A percentile compares a stretch with the other conserved stretches of the same genome.
Conservation (phyloP, 192 early-diverging fungal genomes). For the Backusella westeae region DNA sequence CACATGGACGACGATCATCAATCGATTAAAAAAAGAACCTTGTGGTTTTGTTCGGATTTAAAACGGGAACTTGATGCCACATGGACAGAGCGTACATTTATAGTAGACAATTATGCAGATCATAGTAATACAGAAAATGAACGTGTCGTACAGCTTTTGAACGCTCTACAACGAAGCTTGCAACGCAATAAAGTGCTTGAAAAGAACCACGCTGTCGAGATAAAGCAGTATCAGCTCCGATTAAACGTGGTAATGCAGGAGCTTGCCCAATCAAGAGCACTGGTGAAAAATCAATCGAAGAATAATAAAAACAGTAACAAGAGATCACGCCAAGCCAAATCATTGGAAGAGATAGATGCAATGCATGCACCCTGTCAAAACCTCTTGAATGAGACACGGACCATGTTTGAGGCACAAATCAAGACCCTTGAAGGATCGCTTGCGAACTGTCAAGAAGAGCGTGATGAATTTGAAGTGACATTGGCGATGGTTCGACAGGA, state of each 20-base stretch:
- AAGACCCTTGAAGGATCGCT: neutral
- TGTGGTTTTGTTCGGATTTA: neutral
- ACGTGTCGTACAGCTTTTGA: neutral
- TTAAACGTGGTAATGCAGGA: neutral
- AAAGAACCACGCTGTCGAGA: neutral
- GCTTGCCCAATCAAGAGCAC: neutral
- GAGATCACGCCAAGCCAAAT: neutral
- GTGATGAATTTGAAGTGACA: conserved; percentile 2
- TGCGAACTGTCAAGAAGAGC: conserved; percentile 4
- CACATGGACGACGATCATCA: neutral
- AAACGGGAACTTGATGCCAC: neutral
- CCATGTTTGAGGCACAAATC: neutral
- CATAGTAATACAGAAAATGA: neutral
- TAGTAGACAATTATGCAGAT: neutral
- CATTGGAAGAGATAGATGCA: neutral
- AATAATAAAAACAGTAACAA: neutral
- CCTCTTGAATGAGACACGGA: neutral
- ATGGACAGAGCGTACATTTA: neutral
- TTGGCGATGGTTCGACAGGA: conserved; percentile 9
- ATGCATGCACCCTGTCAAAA: neutral
- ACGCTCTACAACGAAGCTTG: neutral
- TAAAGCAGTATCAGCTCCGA: neutral
- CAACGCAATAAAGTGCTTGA: neutral
- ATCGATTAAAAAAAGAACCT: neutral
- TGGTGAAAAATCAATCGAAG: neutral